These are phyloP conservation scores for Periconia sp. DNA, from an alignment of 2,329 filamentous ascomycete genomes.

Conservation along the genomic window DNA sequence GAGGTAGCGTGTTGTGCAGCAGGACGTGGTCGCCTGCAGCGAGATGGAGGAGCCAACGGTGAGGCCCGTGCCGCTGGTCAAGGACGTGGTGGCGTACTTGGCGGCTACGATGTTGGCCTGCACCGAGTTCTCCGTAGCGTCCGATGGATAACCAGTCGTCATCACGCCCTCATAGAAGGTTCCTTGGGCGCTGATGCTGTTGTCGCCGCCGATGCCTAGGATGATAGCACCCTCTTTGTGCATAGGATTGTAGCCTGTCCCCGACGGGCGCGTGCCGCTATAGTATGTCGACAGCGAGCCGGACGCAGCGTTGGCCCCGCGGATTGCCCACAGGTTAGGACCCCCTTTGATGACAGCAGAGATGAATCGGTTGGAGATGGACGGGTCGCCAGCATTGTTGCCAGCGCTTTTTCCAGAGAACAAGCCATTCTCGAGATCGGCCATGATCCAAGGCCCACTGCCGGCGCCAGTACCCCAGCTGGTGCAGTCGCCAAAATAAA, in stretches of 20 bases:
- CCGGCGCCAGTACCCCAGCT: constrained; percentile 64
- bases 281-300: constrained; percentile 65
- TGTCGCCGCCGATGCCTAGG: constrained; percentile 75
- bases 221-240: constrained; percentile 69
- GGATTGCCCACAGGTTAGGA: constrained; percentile 64
- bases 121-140: constrained; percentile 63
- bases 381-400: constrained; percentile 60
- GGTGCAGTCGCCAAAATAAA: constrained; percentile 66
- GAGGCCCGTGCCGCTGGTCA: constrained; percentile 57
- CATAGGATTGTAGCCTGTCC: constrained; percentile 65
- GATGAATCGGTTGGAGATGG: constrained; percentile 62
- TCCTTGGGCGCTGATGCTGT: constrained; percentile 64
- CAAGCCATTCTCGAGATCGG: constrained; percentile 70
- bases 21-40: constrained; percentile 61
- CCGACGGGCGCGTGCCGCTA: constrained; percentile 60
- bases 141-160: constrained; percentile 66
- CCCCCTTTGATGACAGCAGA: constrained; percentile 64
- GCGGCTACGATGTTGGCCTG: constrained; percentile 67
- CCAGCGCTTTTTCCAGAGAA: constrained; percentile 61
- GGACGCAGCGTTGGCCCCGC: constrained; percentile 62
- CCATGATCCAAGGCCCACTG: constrained; percentile 71
- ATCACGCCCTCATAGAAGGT: constrained; percentile 72
- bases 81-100: constrained; percentile 57
- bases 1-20: constrained; percentile 62
- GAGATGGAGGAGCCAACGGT: constrained; percentile 59